A percentile compares a stretch with the other conserved stretches of the same genome.
Conservation (phyloP, 1,284 basidiomycete species). For the Microstroma glucosiphilum region DNA sequence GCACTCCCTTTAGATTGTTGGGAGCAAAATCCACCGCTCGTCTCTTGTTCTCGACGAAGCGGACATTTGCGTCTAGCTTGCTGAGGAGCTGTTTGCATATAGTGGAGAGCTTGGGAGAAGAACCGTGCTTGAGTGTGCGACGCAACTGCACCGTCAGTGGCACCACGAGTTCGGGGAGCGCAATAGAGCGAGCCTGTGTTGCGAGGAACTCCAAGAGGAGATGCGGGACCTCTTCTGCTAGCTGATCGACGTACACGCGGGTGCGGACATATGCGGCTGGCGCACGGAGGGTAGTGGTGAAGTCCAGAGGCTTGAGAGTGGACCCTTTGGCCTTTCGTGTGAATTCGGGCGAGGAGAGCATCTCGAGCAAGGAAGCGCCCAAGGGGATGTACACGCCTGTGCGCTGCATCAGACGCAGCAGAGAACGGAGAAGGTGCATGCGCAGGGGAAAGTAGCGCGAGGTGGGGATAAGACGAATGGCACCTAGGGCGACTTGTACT, state of each 20-base stretch:
- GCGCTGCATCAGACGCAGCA: conserved; percentile 67
- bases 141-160: conserved; percentile 62
- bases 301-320: conserved; percentile 82
- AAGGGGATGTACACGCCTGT: conserved; percentile 84
- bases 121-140: conserved; percentile 34
- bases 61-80: conserved; percentile 38
- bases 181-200: conserved; percentile 60
- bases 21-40: conserved; percentile 46
- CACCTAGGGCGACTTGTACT: conserved; percentile 86
- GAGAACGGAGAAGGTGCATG: conserved; percentile 66
- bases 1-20: conserved; percentile 18
- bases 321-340: conserved; percentile 73
- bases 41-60: conserved; percentile 36
- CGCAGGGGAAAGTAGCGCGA: conserved; percentile 74
- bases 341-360: conserved; percentile 72
- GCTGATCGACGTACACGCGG: conserved; percentile 72
- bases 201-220: conserved; percentile 67
- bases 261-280: conserved; percentile 86
- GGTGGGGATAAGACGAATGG: conserved; percentile 79
- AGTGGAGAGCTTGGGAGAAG: conserved; percentile 31
- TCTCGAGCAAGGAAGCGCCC: conserved; percentile 75
- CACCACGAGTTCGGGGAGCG: conserved; percentile 88
- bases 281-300: conserved; percentile 77
- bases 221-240: conserved; percentile 75
- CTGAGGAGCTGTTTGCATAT: conserved; percentile 34